phyloP scores from a whole-genome alignment of 108 stramenopile genomes.

The Cyclotella sp. region DNA sequence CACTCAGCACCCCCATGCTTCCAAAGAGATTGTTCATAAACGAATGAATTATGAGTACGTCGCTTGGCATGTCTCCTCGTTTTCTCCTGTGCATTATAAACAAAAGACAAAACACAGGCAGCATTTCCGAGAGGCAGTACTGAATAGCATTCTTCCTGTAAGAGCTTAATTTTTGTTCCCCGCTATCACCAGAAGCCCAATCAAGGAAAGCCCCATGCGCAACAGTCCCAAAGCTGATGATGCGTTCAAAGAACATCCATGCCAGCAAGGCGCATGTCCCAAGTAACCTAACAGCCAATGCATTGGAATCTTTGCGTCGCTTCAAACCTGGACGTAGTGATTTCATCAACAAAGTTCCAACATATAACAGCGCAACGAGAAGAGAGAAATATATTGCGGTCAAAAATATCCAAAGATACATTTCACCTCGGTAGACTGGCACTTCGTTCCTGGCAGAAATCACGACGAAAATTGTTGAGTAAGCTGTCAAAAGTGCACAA shows the following conservation, averaged over 20 bases:
- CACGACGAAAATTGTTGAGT: constrained; percentile 26
- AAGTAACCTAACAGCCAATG: constrained; percentile 29
- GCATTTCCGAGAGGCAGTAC: constrained; percentile 31
- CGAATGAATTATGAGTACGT: constrained; percentile 43
- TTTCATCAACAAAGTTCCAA: constrained; percentile 30
- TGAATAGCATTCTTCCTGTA: constrained; percentile 33
- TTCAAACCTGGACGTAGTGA: constrained; percentile 33
- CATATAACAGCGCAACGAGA: constrained; percentile 30
- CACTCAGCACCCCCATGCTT: constrained; percentile 29
- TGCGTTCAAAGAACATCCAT: constrained; percentile 32
- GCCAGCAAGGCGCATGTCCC: constrained; percentile 33
- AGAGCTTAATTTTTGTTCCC: constrained; percentile 3
- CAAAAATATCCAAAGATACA: constrained; percentile 42
- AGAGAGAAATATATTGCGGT: constrained; percentile 31
- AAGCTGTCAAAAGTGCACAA: constrained; percentile 28
- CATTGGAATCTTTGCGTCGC: constrained; percentile 39
- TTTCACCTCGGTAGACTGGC: constrained; percentile 18
- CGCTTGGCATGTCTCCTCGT: constrained; percentile 31
- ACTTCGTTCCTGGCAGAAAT: constrained; percentile 12
- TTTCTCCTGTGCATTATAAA: constrained; percentile 47
- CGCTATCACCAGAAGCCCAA: neutral
- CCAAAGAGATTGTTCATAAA: constrained; percentile 49
- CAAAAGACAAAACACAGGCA: constrained; percentile 45
- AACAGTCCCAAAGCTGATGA: constrained; percentile 39
- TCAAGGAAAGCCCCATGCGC: constrained; percentile 17